phyloP scores from a whole-genome alignment of 78 protist genomes.

The Mastigamoeba balamuthi region DNA sequence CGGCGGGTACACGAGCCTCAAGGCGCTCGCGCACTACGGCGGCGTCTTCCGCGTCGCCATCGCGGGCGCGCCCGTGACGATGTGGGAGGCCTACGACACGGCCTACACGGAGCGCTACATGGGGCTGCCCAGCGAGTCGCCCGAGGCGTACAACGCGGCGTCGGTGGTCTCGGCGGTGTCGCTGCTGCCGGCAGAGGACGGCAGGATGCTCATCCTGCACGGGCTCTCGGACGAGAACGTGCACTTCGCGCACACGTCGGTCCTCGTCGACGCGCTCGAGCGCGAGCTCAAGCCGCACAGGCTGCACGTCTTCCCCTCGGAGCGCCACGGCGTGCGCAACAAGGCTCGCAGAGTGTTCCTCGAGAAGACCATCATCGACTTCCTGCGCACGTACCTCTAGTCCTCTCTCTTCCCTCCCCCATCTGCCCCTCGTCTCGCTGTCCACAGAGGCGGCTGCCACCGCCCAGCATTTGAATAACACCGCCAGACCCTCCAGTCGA shows the following conservation, averaged over 20 bases:
- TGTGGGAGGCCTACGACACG: constrained; percentile 84
- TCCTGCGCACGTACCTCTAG: too few relatives aligned
- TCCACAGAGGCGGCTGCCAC: too few relatives aligned
- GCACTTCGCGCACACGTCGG: constrained; percentile 68
- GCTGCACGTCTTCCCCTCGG: constrained; percentile 38
- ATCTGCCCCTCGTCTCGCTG: too few relatives aligned
- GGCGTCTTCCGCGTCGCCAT: constrained; percentile 63
- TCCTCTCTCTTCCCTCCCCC: too few relatives aligned
- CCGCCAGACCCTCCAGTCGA: too few relatives aligned
- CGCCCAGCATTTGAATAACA: too few relatives aligned
- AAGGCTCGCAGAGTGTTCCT: constrained; percentile 12
- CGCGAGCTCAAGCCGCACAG: constrained; percentile 46
- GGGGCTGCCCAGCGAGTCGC: constrained; percentile 45
- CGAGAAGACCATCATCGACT: not conserved
- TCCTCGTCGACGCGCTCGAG: constrained; percentile 48
- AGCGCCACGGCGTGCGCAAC: constrained; percentile 36
- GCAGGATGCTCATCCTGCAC: constrained; percentile 57
- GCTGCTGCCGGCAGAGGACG: constrained; percentile 29
- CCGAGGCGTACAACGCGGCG: constrained; percentile 40
- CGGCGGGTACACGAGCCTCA: constrained; percentile 80
- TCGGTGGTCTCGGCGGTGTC: not conserved
- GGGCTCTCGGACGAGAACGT: constrained; percentile 89
- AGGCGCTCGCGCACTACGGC: constrained; percentile 59
- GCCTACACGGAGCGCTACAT: constrained; percentile 88
- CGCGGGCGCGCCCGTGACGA: constrained; percentile 90